Conservation (phyloP, 164 flowering plant genomes). For the Liriodendron chinense region DNA sequence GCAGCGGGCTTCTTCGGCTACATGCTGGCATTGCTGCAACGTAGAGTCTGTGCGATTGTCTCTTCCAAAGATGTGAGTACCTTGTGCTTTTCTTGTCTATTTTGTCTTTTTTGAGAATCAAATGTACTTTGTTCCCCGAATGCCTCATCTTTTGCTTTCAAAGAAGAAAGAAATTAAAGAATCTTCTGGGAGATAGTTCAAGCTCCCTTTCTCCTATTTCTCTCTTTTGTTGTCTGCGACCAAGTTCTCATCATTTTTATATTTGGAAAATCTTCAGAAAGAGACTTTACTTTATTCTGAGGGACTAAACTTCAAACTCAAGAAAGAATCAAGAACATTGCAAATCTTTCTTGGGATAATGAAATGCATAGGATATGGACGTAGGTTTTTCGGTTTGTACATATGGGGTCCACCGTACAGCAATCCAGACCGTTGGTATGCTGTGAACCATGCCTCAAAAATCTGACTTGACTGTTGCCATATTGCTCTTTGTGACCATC, state of each 20-base stretch:
- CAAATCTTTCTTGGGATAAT: background rate
- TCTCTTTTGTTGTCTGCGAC: background rate
- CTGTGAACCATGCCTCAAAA: too few species aligned
- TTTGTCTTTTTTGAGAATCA: background rate
- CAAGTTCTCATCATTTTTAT: background rate
- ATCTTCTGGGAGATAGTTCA: background rate
- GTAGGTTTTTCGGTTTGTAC: too few species aligned
- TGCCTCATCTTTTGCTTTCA: background rate
- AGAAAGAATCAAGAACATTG: background rate
- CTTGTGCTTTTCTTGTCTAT: background rate
- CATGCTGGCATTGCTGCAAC: constrained; percentile 86
- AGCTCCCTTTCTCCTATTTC: constrained; percentile 1
- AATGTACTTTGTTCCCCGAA: background rate
- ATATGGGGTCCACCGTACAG: too few species aligned
- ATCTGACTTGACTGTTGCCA: too few species aligned
- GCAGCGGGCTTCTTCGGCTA: constrained; percentile 93
- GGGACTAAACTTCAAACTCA: background rate
- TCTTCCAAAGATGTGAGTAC: constrained; percentile 39
- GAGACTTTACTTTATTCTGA: background rate
- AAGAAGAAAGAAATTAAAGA: background rate
- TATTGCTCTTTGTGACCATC: too few species aligned
- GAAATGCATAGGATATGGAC: background rate
- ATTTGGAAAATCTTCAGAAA: background rate
- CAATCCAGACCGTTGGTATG: too few species aligned
- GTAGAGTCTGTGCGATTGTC: constrained; percentile 61